Conservation (phyloP, 768 basidiomycete genomes). For the Multifurca ochricompacta region DNA sequence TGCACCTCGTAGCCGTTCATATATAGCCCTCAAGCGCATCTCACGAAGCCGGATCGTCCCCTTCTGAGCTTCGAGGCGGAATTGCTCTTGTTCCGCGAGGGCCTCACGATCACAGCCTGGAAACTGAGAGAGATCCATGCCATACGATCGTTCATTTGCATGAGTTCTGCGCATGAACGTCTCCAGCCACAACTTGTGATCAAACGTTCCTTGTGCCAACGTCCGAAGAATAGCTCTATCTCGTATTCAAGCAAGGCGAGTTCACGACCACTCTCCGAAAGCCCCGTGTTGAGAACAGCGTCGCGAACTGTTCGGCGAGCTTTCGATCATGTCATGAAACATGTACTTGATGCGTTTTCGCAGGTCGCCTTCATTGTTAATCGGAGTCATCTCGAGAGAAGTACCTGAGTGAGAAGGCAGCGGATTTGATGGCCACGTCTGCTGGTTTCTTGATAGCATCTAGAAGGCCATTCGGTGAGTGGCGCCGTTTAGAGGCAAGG, state of each 20-base stretch:
- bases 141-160: too few relatives aligned
- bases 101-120: too few relatives aligned
- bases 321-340: background rate
- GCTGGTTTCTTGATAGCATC: background rate
- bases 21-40: too few relatives aligned
- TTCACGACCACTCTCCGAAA: background rate
- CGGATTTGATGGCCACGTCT: background rate
- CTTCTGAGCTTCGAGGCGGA: too few relatives aligned
- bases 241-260: background rate
- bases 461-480: too few relatives aligned
- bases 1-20: too few relatives aligned
- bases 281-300: background rate
- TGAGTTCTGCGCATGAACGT: too few relatives aligned
- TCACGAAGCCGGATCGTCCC: too few relatives aligned
- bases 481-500: too few relatives aligned
- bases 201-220: background rate
- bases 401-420: background rate
- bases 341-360: slow-evolving; percentile 4
- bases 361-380: background rate
- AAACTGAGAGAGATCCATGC: too few relatives aligned
- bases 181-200: background rate
- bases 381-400: background rate
- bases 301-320: background rate
- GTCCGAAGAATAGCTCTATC: background rate
- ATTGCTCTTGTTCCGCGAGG: too few relatives aligned